Base-by-base conservation (phyloP, 345 rosid species). In the Eucalyptus melliodora region DNA sequence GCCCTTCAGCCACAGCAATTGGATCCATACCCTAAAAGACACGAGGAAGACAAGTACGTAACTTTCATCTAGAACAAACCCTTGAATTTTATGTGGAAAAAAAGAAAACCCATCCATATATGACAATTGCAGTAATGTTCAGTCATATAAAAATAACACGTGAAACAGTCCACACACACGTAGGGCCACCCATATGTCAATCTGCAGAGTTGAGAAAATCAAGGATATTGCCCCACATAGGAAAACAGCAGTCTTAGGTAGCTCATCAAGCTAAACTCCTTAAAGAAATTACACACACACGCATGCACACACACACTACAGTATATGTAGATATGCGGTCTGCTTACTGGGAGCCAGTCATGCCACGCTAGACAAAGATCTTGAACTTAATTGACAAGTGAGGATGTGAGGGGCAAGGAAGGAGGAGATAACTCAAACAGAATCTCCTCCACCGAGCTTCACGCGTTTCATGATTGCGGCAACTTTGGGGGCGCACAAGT, bases 1-100 rank as follows among this genome's bases (percentile, higher is more conserved):
- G 95, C 88, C 96, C 96, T 69, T 96, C 97, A 65, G 92, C 89
- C 86, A 94, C 85, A 19, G 95, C 91, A 56, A 86, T 51, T 7
- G 94, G 93, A 87, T 95, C 96, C 95, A 91, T 92, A 86, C 90
- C 95, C 97, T 96, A 91, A 69, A 89, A 77, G 27, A 87, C 56
- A 77, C 0, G 88, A 87, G 87, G 53, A 81, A 55, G 59, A 80
- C n/a, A 88, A 49, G 72, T 47, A 40, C 3, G 42, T 77, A 37
- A 77, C 83, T 77, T 77, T 37, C 47, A 77, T 21, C 83, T 21
- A 11, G 42, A 77, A 21, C 83, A 77, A 77, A 37, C 47, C 47
- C 30, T 5, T 40, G 27, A 77, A 37, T 77, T 40, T 77, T 77
- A 24, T 40, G 40, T 77, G 27, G 27, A 40, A 11, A 40, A 77